Evolutionary conservation across 163 green algal genomes (phyloP).

Genomic region (Chloromonas sp.): DNA sequence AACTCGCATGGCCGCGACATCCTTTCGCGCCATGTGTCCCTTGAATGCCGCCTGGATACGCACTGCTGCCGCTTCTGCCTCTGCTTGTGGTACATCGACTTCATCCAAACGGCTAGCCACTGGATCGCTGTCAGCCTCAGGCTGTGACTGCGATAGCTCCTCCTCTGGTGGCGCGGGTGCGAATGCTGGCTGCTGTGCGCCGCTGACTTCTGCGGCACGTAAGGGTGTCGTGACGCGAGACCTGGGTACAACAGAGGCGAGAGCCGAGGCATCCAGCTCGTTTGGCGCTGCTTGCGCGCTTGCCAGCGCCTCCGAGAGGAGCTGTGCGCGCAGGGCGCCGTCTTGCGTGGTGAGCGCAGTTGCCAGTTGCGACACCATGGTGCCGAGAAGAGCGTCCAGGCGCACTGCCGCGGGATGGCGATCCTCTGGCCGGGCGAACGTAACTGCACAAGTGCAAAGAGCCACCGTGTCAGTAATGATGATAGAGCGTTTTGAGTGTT

Average conservation of each 20-base stretch:
- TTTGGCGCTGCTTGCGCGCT: neutral
- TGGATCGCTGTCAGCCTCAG: neutral
- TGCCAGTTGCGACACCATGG: conserved; percentile 20
- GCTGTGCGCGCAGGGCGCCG: conserved; percentile 9
- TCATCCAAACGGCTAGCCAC: neutral
- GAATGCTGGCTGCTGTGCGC: neutral
- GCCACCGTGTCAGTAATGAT: neutral
- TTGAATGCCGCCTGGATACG: conserved; percentile 33
- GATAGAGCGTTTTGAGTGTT: neutral
- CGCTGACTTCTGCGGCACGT: neutral
- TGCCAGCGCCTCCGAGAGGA: conserved; percentile 12
- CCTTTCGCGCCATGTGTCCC: conserved; percentile 26
- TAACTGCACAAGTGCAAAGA: neutral
- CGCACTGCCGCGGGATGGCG: conserved; percentile 16
- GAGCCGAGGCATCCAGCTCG: neutral
- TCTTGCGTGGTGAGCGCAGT: conserved; percentile 18
- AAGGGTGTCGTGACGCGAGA: neutral
- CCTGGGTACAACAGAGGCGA: conserved; percentile 4
- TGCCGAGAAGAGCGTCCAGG: conserved; percentile 32
- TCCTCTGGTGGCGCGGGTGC: neutral
- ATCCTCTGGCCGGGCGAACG: conserved; percentile 13
- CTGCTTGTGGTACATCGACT: neutral
- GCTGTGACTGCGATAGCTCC: neutral
- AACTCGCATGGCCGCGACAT: conserved; percentile 29
- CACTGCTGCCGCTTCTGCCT: conserved; percentile 26